phyloP scores from a whole-genome alignment of 371 early-diverging fungal genomes.

The Saksenaea vasiformis region DNA sequence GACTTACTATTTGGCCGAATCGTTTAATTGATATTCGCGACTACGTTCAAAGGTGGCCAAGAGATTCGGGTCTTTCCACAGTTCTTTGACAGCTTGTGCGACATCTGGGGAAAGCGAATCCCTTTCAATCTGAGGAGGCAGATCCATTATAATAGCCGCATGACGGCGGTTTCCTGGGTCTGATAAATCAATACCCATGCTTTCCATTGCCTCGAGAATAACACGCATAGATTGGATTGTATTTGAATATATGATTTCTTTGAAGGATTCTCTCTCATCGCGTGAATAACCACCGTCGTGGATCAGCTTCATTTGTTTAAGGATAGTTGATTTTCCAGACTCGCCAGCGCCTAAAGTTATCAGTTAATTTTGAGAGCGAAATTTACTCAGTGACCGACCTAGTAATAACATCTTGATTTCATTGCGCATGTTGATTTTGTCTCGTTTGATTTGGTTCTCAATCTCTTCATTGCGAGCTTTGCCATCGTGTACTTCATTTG shows the following conservation, averaged over 20 bases:
- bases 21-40: slow-evolving; percentile 89
- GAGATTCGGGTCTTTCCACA: slow-evolving; percentile 85
- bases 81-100: slow-evolving; percentile 70
- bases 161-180: slow-evolving; percentile 64
- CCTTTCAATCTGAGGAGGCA: slow-evolving; percentile 82
- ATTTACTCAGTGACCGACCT: slow-evolving; percentile 52
- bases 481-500: slow-evolving; percentile 78
- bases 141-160: slow-evolving; percentile 65
- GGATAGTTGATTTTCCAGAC: slow-evolving; percentile 95
- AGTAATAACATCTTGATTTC: slow-evolving; percentile 94
- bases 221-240: slow-evolving; percentile 93
- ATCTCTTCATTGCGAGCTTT: slow-evolving; percentile 83
- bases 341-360: slow-evolving; percentile 85
- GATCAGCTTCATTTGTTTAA: slow-evolving; percentile 97
- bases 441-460: slow-evolving; percentile 81
- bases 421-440: slow-evolving; percentile 73
- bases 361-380: background rate
- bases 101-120: slow-evolving; percentile 80
- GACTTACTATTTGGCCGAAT: slow-evolving; percentile 80
- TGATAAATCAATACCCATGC: slow-evolving; percentile 70
- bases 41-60: slow-evolving; percentile 74
- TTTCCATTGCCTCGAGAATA: slow-evolving; percentile 93
- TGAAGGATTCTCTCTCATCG: slow-evolving; percentile 87
- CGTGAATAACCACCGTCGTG: slow-evolving; percentile 89
- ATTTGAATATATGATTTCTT: slow-evolving; percentile 93